Evolutionary conservation across 1,139 yeast genomes (phyloP), one percentile per base, ranked within the genome.

Genomic region (Pichia inconspicua): DNA sequence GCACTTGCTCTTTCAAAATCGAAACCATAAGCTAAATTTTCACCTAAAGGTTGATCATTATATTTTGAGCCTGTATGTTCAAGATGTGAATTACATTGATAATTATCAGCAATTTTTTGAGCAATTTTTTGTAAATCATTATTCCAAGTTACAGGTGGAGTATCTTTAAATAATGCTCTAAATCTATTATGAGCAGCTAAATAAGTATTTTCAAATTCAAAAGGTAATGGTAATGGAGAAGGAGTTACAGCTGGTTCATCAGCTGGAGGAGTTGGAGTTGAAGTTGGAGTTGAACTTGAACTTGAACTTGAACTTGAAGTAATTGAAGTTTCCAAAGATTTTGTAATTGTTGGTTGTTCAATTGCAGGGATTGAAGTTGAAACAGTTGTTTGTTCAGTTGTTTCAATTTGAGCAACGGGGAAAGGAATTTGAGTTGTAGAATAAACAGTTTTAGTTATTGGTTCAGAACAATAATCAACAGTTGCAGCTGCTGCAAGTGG

Each of bases 1-100:
- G 88, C 87, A 42, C 77, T 84, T 30, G 72, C 70, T 35, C 72
- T 66, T 38, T 73, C 52, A 67, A 74, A 77, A 42, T 73, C 55
- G 67, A 73, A 77, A 49, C 96, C 96, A 48, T 78, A 71, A 47
- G 95, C 96, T 63, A 89, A 74, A 74, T 89, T 89, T 71, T 89
- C 96, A 63, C 96, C 96, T 68, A 80, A 82, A 8, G 19, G 25
- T 43, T 92, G 86, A 50, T 85, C 87, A 48, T 59, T 42, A 69
- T 77, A 84, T 46, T 72, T 67, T 49, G 92, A 92, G 49, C 85
- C 86, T 45, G 95, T 81, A 71, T 89, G 96, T 36, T 69, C 67
- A 65, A 88, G 77, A 14, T 61, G 57, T 49, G 85, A 84, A 22
- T 55, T 50, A 70, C 96, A 88, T 64, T 77, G 77, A 67, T 82